Percentiles rank a stretch among this genome's conserved stretches.
phyloP scores from a whole-genome alignment of 2,329 filamentous ascomycete species.

The Pseudogymnoascus sp. region DNA sequence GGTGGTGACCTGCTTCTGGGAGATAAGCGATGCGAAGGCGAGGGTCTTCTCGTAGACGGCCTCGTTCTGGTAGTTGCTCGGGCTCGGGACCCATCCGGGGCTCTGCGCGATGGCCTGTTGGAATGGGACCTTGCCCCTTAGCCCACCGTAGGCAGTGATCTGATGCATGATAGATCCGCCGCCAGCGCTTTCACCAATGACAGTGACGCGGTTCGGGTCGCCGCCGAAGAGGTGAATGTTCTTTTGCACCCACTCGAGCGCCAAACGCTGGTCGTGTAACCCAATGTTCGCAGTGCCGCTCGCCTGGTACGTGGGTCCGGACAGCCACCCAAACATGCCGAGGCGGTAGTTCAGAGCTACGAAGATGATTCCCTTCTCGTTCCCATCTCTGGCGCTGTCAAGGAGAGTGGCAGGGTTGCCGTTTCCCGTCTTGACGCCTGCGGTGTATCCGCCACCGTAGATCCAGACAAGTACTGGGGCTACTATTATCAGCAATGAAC shows the following conservation, averaged over 20 bases:
- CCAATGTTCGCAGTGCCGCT: slow-evolving; percentile 42
- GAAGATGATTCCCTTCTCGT: slow-evolving; percentile 31
- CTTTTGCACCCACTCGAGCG: slow-evolving; percentile 49
- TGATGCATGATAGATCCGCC: slow-evolving; percentile 44
- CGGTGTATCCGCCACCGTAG: slow-evolving; percentile 42
- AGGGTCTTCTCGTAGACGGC: slow-evolving; percentile 1
- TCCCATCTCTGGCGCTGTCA: slow-evolving; percentile 23
- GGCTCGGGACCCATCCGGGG: slow-evolving; percentile 11
- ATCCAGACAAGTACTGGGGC: slow-evolving; percentile 43
- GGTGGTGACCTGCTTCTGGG: slow-evolving; percentile 14
- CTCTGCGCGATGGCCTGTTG: slow-evolving; percentile 25
- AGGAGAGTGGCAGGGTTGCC: slow-evolving; percentile 35
- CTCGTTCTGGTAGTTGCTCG: slow-evolving; percentile 14
- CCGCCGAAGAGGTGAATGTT: slow-evolving; percentile 50
- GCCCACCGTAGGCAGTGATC: slow-evolving; percentile 39
- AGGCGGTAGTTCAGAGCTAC: slow-evolving; percentile 32
- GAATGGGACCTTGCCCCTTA: slow-evolving; percentile 33
- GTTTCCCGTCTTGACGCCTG: slow-evolving; percentile 33
- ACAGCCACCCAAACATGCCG: slow-evolving; percentile 30
- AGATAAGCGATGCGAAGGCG: not conserved
- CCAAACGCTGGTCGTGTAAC: slow-evolving; percentile 46
- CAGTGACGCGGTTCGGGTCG: slow-evolving; percentile 41
- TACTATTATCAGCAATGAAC: slow-evolving; percentile 18
- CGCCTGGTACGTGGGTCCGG: slow-evolving; percentile 35
- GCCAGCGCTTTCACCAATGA: slow-evolving; percentile 45